phyloP scores from a whole-genome alignment of 306 rosid genomes.

The Urtica urens region DNA sequence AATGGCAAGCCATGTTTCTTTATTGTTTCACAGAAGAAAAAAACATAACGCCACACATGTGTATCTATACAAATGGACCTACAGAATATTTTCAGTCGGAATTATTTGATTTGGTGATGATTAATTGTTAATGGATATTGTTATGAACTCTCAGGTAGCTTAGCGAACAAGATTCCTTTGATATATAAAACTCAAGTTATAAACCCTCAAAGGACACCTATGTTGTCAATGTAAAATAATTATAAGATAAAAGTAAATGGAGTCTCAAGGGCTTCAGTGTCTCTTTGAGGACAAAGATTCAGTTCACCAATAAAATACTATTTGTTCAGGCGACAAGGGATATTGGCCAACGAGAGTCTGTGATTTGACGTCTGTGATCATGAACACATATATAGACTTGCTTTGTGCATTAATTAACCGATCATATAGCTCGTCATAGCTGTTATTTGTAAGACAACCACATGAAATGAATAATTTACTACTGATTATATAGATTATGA shows the following conservation, averaged over 20 bases:
- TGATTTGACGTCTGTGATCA: too few species aligned
- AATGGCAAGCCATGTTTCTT: slow-evolving; percentile 9
- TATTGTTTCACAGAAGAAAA: background rate
- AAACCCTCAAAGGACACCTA: background rate
- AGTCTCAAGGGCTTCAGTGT: background rate
- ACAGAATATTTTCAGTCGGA: background rate
- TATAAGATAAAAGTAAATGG: background rate
- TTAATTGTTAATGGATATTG: background rate
- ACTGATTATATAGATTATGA: too few species aligned
- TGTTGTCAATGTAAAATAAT: too few species aligned
- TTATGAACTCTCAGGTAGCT: background rate
- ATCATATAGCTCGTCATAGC: too few species aligned
- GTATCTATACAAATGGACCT: background rate
- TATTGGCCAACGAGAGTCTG: background rate
- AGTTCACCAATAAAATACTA: background rate
- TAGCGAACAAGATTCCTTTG: background rate
- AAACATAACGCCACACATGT: background rate
- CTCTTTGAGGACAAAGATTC: background rate
- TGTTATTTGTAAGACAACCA: too few species aligned
- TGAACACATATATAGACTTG: too few species aligned
- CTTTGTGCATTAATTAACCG: too few species aligned
- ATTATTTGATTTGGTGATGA: background rate
- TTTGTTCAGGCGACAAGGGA: background rate
- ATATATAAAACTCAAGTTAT: too few species aligned
- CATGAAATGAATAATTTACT: too few species aligned